A percentile compares a stretch with the other conserved stretches of the same genome.
Conservation (phyloP, 2,329 filamentous ascomycete species). For the Aureobasidium sp. region DNA sequence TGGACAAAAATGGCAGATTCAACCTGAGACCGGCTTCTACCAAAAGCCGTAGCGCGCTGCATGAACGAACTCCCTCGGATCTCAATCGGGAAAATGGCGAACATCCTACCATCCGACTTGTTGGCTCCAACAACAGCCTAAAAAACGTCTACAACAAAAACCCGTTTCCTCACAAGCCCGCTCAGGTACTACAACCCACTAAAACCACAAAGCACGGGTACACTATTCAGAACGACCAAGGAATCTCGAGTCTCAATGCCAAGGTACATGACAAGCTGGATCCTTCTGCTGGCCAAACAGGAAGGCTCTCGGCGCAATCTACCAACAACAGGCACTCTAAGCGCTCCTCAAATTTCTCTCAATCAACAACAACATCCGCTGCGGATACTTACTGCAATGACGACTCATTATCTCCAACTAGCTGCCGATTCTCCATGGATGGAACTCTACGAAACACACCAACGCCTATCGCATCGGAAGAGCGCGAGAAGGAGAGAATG, state of each 20-base stretch:
- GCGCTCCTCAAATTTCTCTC: conserved; percentile 10
- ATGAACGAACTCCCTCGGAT: conserved; percentile 24
- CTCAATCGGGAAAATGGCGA: conserved; percentile 18
- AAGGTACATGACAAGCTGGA: neutral
- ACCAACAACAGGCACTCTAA: conserved; percentile 8
- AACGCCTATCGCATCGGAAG: neutral
- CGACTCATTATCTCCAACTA: conserved; percentile 17
- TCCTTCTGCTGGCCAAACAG: conserved; percentile 17
- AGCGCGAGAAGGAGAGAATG: neutral
- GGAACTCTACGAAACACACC: conserved; percentile 10
- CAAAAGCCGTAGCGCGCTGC: conserved; percentile 21
- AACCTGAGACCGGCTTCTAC: conserved; percentile 15
- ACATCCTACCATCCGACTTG: conserved; percentile 29
- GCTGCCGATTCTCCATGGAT: conserved; percentile 16
- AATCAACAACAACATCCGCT: conserved; percentile 15
- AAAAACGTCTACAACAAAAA: conserved; percentile 18
- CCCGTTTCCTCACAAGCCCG: conserved; percentile 17
- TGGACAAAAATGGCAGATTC: conserved; percentile 14
- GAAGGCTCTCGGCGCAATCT: conserved; percentile 22
- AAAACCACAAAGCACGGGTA: conserved; percentile 10
- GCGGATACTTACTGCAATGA: conserved; percentile 18
- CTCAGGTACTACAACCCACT: conserved; percentile 17
- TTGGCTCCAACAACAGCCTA: conserved; percentile 20
- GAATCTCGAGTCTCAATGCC: neutral
- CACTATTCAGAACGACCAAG: neutral